A percentile compares a stretch with the other conserved stretches of the same genome.
Evolutionary conservation across 768 basidiomycete species (phyloP).

Genomic region (Calocybe gangraenosa): DNA sequence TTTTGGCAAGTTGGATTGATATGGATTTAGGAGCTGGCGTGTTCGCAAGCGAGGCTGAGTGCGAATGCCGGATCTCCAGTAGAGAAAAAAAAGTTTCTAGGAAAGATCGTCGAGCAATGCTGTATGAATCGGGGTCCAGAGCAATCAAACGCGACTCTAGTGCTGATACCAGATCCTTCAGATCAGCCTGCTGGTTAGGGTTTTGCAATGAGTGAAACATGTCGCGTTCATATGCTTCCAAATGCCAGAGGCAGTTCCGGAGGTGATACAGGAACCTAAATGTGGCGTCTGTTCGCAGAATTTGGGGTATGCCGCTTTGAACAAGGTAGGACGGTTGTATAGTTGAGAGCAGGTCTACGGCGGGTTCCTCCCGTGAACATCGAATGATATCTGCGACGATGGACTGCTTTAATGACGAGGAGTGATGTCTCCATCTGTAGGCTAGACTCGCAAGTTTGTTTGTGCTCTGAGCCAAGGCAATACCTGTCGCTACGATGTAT

Average conservation of each 20-base stretch:
- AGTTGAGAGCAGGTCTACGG: constrained; percentile 75
- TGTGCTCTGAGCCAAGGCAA: constrained; percentile 24
- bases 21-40: constrained; percentile 11
- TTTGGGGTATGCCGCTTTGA: constrained; percentile 65
- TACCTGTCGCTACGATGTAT: constrained; percentile 29
- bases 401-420: constrained; percentile 27
- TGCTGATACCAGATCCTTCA: constrained; percentile 30
- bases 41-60: not conserved
- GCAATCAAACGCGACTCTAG: constrained; percentile 34
- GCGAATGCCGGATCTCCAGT: constrained; percentile 9
- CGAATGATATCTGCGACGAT: constrained; percentile 46
- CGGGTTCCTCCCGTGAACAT: constrained; percentile 42
- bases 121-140: constrained; percentile 41
- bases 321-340: constrained; percentile 83
- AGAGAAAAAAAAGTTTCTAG: constrained; percentile 27
- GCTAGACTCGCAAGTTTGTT: constrained; percentile 20
- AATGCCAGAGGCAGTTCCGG: constrained; percentile 55
- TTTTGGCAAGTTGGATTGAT: constrained; percentile 23
- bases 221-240: constrained; percentile 26
- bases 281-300: constrained; percentile 59
- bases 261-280: constrained; percentile 82
- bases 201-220: constrained; percentile 4
- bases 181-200: constrained; percentile 9
- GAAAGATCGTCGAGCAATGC: constrained; percentile 24
- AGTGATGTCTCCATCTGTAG: constrained; percentile 26